phyloP scores from a whole-genome alignment of 192 early-diverging fungal species.

The Rhizophagus prolifer region DNA sequence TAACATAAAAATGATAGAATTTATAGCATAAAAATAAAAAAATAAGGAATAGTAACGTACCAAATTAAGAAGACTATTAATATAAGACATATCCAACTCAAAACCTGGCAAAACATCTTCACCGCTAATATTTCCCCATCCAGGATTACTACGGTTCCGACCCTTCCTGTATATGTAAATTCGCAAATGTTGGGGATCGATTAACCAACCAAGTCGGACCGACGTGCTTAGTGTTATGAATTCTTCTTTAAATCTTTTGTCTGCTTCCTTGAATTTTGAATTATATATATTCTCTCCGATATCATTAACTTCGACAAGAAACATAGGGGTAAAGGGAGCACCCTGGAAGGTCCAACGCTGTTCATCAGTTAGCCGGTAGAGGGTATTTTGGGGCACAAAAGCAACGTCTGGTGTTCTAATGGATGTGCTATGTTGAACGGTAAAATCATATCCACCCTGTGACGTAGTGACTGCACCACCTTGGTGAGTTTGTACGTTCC shows the following conservation, averaged over 20 bases:
- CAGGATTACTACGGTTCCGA: background rate
- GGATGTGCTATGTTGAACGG: constrained; percentile 3
- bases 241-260: constrained; percentile 17
- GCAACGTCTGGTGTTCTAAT: constrained; percentile 25
- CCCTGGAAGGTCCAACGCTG: constrained; percentile 26
- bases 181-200: constrained; percentile 26
- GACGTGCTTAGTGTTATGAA: constrained; percentile 2
- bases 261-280: constrained; percentile 14
- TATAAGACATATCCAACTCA: constrained; percentile 16
- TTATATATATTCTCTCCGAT: background rate
- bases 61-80: background rate
- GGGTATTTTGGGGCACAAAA: constrained; percentile 17
- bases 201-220: constrained; percentile 17
- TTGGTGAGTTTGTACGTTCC: no score
- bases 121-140: constrained; percentile 30
- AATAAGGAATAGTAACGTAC: background rate
- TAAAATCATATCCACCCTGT: constrained; percentile 30
- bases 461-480: background rate
- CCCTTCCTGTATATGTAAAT: constrained; percentile 24
- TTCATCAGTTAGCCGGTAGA: constrained; percentile 3
- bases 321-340: constrained; percentile 25
- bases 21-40: background rate
- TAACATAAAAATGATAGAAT: background rate
- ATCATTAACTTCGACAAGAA: constrained; percentile 27
- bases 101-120: constrained; percentile 26